Percentiles rank a stretch among this genome's conserved stretches.
phyloP scores from a whole-genome alignment of 345 rosid species.

The Moricandia moricandioides region DNA sequence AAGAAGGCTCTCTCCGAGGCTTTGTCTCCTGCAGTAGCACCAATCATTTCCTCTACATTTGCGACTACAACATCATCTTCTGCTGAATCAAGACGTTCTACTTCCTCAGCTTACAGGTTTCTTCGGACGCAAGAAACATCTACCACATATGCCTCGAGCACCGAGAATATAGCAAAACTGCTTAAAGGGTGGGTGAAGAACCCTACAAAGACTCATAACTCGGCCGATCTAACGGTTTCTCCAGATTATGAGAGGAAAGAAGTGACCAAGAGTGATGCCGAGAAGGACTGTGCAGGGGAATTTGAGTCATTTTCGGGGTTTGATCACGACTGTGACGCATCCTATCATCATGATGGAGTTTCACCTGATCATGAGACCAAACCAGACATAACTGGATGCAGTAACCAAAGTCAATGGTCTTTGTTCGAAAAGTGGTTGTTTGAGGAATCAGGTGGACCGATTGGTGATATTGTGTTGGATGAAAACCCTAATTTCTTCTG shows the following conservation, averaged over 20 bases:
- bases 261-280: constrained; percentile 27
- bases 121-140: constrained; percentile 33
- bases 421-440: constrained; percentile 71
- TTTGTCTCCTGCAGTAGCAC: constrained; percentile 53
- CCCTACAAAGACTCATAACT: constrained; percentile 34
- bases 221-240: not conserved
- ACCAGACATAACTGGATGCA: constrained; percentile 36
- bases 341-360: constrained; percentile 47
- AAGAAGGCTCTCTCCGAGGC: constrained; percentile 67
- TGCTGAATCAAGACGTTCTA: constrained; percentile 38
- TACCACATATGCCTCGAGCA: constrained; percentile 54
- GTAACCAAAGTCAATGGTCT: constrained; percentile 46
- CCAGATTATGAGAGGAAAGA: constrained; percentile 33
- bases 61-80: constrained; percentile 26
- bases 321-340: constrained; percentile 51
- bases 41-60: not conserved
- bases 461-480: constrained; percentile 48
- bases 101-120: constrained; percentile 24
- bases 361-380: constrained; percentile 51
- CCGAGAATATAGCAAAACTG: constrained; percentile 68
- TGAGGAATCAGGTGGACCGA: constrained; percentile 54
- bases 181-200: constrained; percentile 65
- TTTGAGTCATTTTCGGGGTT: constrained; percentile 48
- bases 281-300: constrained; percentile 32
- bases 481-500: constrained; percentile 45